Evolutionary conservation across 345 rosid species (phyloP), one percentile per base, ranked within the genome.

Genomic region (Turnera subulata): DNA sequence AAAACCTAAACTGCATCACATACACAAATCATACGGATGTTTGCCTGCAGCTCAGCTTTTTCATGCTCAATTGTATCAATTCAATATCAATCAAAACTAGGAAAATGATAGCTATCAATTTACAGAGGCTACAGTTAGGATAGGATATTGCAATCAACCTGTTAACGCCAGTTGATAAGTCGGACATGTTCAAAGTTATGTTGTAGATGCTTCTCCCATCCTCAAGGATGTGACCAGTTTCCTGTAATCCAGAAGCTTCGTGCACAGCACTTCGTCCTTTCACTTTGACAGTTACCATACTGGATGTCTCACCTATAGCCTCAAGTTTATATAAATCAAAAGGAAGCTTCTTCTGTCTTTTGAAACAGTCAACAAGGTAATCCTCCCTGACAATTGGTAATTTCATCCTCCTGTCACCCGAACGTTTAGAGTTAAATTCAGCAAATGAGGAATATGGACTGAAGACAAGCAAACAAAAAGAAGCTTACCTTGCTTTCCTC

Each of bases 221-320:
- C 76, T 90, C 99, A 63, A 89, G 96, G 45, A 93, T 89, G 80
- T 89, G 99, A 64, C 97, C 78, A 37, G 89, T 71, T 69, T 93
- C 96, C 68, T 93, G 95, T 69, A 93, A 69, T 39, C 89, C 92
- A 64, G 99, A 93, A 19, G 87, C 80, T 78, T 82, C 97, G 76
- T 93, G 97, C 68, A 93, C 97, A 71, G 96, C 85, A 66, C 99
- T 85, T 62, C 61, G 80, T 47, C 99, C 99, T 77, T 93, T 93
- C 59, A 89, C 99, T 82, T 87, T 89, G 61, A 93, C 87, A 62
- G 96, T 89, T 42, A 85, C 85, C 67, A 85, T 63, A 59, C 90
- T 70, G 50, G 81, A 70, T 46, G 67, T 49, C 68, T 75, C 92
- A 49, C 88, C 88, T 59, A 75, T 39, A 21, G 82, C 83, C 80